Percentiles rank a stretch among this genome's conserved stretches.
These are phyloP conservation scores for Colletotrichum sojae DNA, from an alignment of 2,329 filamentous ascomycete genomes.

Conservation along the genomic window DNA sequence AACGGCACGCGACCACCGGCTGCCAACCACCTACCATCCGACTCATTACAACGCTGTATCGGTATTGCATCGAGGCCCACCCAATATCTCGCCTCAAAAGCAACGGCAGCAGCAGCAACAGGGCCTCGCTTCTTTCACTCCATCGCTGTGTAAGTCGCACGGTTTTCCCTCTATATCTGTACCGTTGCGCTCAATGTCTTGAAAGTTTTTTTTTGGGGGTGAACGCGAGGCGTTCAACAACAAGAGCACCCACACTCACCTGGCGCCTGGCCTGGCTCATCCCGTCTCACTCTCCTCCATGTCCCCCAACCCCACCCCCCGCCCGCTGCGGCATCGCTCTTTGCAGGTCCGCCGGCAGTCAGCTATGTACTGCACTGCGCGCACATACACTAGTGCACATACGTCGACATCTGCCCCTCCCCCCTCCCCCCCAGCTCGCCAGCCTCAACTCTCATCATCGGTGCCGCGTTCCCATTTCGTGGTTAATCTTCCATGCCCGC, in stretches of 20 bases:
- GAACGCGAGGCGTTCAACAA: conserved; percentile 41
- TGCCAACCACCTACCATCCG: too few species aligned
- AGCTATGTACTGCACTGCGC: conserved; percentile 18
- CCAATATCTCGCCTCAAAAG: too few species aligned
- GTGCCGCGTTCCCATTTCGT: too few species aligned
- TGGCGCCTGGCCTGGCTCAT: conserved; percentile 21
- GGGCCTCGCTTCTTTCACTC: background rate
- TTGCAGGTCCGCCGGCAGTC: conserved; percentile 20
- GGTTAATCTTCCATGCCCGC: conserved; percentile 5
- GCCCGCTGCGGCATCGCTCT: background rate
- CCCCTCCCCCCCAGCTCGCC: too few species aligned
- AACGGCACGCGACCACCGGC: too few species aligned
- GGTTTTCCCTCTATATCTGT: background rate
- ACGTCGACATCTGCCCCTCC: too few species aligned
- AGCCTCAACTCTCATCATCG: too few species aligned
- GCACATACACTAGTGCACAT: background rate
- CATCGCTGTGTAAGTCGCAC: too few species aligned
- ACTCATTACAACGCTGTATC: too few species aligned
- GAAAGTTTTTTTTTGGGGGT: conserved; percentile 36
- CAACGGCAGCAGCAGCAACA: too few species aligned
- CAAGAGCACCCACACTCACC: background rate
- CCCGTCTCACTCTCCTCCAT: background rate
- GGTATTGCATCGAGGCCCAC: too few species aligned
- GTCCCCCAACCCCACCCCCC: conserved; percentile 17
- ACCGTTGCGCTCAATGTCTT: conserved; percentile 33